Evolutionary conservation across 2,329 filamentous ascomycete genomes (phyloP).

Genomic region (Claviceps sp.): DNA sequence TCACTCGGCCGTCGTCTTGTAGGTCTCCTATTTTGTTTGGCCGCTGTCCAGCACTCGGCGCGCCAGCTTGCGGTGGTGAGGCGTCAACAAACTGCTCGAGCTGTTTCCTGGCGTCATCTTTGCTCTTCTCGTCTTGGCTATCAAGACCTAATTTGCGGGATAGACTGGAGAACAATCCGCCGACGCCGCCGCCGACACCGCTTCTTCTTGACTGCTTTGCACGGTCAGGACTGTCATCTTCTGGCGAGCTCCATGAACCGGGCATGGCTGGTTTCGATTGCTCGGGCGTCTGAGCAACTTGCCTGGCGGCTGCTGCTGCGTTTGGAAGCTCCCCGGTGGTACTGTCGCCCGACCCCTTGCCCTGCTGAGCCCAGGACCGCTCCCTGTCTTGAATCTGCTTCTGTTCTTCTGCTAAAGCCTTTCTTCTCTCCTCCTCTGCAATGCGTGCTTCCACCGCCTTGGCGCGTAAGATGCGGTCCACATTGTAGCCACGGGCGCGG

Average conservation of each 20-base stretch:
- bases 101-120: conserved; percentile 29
- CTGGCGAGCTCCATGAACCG: conserved; percentile 60
- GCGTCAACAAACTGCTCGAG: conserved; percentile 29
- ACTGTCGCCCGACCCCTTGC: conserved; percentile 14
- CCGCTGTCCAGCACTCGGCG: neutral
- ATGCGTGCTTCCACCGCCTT: conserved; percentile 81
- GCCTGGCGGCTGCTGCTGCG: conserved; percentile 23
- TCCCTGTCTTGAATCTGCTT: conserved; percentile 47
- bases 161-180: conserved; percentile 53
- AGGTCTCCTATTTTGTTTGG: conserved; percentile 7
- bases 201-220: conserved; percentile 26
- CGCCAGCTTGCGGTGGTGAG: conserved; percentile 10
- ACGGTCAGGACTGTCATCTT: conserved; percentile 24
- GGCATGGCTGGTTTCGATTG: conserved; percentile 46
- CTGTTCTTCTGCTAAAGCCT: conserved; percentile 60
- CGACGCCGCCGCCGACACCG: conserved; percentile 27
- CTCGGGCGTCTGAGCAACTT: conserved; percentile 28
- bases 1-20: conserved; percentile 39
- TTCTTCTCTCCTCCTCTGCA: conserved; percentile 68
- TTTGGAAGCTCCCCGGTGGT: conserved; percentile 5
- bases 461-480: conserved; percentile 79
- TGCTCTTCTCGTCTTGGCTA: conserved; percentile 21
- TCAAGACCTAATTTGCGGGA: conserved; percentile 58
- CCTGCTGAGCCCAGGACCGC: conserved; percentile 27
- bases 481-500: conserved; percentile 84